Evolutionary conservation across 2,329 filamentous ascomycete species (phyloP).

Genomic region (Talaromyces sp.): DNA sequence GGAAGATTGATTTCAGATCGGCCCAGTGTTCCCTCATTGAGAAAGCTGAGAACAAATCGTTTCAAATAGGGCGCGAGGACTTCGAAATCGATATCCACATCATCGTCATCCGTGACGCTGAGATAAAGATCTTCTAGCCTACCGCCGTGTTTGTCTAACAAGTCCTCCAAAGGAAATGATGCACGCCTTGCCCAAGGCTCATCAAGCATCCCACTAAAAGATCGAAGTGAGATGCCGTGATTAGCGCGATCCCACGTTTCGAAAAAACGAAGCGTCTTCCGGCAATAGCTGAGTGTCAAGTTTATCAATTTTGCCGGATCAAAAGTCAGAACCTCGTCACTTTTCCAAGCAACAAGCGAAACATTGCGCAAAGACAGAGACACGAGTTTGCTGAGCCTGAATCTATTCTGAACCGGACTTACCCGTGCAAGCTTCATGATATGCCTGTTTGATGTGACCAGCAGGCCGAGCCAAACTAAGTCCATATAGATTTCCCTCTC

Average conservation of each 20-base stretch:
- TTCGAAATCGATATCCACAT: background rate
- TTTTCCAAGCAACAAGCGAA: background rate
- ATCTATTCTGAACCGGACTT: background rate
- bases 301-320: background rate
- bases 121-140: background rate
- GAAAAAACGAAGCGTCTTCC: background rate
- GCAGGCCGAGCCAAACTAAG: background rate
- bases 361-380: background rate
- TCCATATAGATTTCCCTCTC: background rate
- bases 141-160: background rate
- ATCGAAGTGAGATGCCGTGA: background rate
- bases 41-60: background rate
- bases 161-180: background rate
- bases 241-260: background rate
- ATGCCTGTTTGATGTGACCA: background rate
- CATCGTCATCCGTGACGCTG: background rate
- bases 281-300: background rate
- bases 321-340: background rate
- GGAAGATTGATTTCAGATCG: background rate
- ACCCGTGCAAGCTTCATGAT: background rate
- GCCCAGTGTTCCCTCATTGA: too few relatives aligned
- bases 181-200: background rate
- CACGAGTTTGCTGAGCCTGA: background rate
- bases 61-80: background rate
- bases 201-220: background rate